Percentiles rank a stretch among this genome's conserved stretches.
phyloP scores from a whole-genome alignment of 2,329 filamentous ascomycete species.

The Lecanicillium sp. region DNA sequence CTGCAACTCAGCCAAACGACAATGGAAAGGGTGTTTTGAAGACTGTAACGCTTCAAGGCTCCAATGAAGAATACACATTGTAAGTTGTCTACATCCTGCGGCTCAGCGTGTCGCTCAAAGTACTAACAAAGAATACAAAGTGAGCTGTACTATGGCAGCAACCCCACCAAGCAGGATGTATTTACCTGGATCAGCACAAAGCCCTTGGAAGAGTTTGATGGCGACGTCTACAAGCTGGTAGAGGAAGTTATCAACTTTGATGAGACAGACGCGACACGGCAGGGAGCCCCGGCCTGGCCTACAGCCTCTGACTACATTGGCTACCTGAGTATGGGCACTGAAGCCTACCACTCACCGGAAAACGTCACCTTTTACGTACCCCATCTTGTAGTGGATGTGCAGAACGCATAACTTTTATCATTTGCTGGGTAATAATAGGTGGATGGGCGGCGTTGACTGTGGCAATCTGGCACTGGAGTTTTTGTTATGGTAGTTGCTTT shows the following conservation, averaged over 20 bases:
- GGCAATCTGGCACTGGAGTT: slow-evolving; percentile 8
- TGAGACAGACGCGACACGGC: slow-evolving; percentile 13
- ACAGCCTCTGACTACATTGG: slow-evolving; percentile 36
- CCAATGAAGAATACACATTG: slow-evolving; percentile 22
- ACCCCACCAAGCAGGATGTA: slow-evolving; percentile 32
- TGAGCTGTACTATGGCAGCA: slow-evolving; percentile 32
- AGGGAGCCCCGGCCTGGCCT: slow-evolving; percentile 24
- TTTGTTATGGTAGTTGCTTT: not conserved
- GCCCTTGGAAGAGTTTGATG: slow-evolving; percentile 31
- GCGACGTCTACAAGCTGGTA: slow-evolving; percentile 38
- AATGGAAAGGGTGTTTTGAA: slow-evolving; percentile 20
- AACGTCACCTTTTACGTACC: slow-evolving; percentile 42
- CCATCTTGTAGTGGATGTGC: slow-evolving; percentile 27
- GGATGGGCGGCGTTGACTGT: slow-evolving; percentile 3
- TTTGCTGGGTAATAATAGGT: slow-evolving; percentile 10
- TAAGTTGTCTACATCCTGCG: no score
- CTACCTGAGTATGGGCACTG: slow-evolving; percentile 42
- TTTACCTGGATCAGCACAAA: slow-evolving; percentile 38
- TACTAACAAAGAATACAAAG: slow-evolving; percentile 16
- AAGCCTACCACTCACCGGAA: slow-evolving; percentile 32
- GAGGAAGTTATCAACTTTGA: slow-evolving; percentile 26
- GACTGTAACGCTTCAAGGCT: slow-evolving; percentile 30
- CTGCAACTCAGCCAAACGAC: slow-evolving; percentile 40
- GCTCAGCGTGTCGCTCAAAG: not conserved
- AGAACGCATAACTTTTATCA: slow-evolving; percentile 4